A percentile compares a stretch with the other conserved stretches of the same genome.
phyloP scores from a whole-genome alignment of 441 rosid genomes.

The Heliophila coronopifolia region DNA sequence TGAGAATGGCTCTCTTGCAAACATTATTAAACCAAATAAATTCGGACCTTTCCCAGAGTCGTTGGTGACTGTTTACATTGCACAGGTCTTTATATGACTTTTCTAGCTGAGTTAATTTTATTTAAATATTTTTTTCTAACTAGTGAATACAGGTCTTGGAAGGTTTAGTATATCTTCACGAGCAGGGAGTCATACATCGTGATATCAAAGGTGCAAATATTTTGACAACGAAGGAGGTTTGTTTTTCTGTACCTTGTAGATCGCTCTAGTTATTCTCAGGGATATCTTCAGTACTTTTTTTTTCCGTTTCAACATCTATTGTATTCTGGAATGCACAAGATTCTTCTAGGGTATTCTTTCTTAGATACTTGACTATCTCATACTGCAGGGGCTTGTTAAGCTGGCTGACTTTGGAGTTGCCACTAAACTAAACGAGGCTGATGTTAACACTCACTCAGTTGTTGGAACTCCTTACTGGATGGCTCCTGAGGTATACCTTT shows the following conservation, averaged over 20 bases:
- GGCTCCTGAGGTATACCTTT: constrained; percentile 90
- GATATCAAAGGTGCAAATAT: constrained; percentile 99
- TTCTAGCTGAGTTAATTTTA: constrained; percentile 20
- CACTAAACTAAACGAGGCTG: constrained; percentile 96
- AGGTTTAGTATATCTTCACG: constrained; percentile 95
- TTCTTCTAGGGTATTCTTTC: constrained; percentile 15
- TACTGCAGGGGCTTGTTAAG: constrained; percentile 87
- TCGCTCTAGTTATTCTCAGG: constrained; percentile 1
- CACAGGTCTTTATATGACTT: constrained; percentile 62
- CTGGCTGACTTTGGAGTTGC: constrained; percentile 99
- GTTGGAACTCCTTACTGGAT: constrained; percentile 99
- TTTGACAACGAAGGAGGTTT: constrained; percentile 91
- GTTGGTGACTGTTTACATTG: constrained; percentile 91
- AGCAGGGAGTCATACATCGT: constrained; percentile 98
- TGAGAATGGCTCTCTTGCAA: constrained; percentile 99
- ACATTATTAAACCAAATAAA: constrained; percentile 95
- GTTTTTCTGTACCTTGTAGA: constrained; percentile 4
- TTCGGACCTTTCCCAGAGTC: constrained; percentile 99
- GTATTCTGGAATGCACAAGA: constrained; percentile 3
- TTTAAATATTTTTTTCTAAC: constrained; percentile 18
- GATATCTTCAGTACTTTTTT: constrained; percentile 2
- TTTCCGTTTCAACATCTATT: constrained; percentile 5
- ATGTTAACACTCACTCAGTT: constrained; percentile 94
- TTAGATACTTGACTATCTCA: constrained; percentile 18
- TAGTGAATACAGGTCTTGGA: constrained; percentile 69